Evolutionary conservation across 148 eudicot genomes (phyloP).

Genomic region (Agrostemma githago): DNA sequence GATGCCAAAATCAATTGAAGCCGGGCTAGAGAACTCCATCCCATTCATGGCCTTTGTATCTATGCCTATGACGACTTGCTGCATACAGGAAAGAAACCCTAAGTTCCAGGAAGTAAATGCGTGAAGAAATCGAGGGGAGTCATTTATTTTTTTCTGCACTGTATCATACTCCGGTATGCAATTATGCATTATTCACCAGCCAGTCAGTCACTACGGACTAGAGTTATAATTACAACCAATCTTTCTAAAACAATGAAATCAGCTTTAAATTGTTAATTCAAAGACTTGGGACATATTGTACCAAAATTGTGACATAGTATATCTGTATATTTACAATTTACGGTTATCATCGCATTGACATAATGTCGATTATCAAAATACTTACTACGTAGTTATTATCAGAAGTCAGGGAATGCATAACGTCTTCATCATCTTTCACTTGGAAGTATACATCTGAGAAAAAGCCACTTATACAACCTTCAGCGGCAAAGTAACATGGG

Average conservation of each 20-base stretch:
- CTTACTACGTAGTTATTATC: conserved; percentile 84
- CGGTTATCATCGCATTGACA: conserved; percentile 2
- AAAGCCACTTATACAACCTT: conserved; percentile 27
- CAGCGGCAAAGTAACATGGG: conserved; percentile 18
- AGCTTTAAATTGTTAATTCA: background rate
- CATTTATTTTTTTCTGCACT: background rate
- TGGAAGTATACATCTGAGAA: conserved; percentile 83
- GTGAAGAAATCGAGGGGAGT: background rate
- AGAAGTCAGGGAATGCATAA: conserved; percentile 56
- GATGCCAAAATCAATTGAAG: conserved; percentile 45
- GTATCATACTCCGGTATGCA: no score
- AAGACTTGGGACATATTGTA: background rate
- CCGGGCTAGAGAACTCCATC: conserved; percentile 59
- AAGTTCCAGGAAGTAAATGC: conserved; percentile 17
- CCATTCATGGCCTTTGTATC: conserved; percentile 73
- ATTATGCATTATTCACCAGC: background rate
- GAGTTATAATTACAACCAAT: background rate
- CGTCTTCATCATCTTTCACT: conserved; percentile 81
- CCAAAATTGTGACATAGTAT: background rate
- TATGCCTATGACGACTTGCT: conserved; percentile 91
- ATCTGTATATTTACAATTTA: background rate
- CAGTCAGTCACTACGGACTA: background rate
- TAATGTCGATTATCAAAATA: conserved; percentile 1
- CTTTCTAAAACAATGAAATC: background rate
- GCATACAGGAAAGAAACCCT: conserved; percentile 37